Evolutionary conservation across 1,284 basidiomycete species (phyloP).

Genomic region (Ustilago tritici): DNA sequence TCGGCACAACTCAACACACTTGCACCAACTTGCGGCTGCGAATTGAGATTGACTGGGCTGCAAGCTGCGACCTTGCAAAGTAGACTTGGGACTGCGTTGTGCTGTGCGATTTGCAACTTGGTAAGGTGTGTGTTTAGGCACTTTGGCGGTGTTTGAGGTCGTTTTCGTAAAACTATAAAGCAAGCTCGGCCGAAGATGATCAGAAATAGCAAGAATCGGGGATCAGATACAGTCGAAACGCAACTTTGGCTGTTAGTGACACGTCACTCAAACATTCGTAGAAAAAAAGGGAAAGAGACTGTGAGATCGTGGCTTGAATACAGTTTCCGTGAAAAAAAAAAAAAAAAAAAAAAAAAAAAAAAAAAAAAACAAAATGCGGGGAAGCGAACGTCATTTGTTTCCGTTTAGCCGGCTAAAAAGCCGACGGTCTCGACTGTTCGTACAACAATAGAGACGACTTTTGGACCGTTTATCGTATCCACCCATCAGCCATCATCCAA

Average conservation of each 20-base stretch:
- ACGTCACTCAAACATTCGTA: background rate
- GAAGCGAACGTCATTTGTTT: constrained; percentile 1
- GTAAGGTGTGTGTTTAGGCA: background rate
- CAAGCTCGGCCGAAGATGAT: background rate
- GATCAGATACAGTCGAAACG: too few relatives aligned
- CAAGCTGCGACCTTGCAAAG: background rate
- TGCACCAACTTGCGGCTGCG: background rate
- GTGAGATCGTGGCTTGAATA: background rate
- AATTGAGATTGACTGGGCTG: background rate
- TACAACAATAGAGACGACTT: background rate
- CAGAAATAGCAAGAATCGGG: background rate
- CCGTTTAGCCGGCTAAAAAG: constrained; percentile 34
- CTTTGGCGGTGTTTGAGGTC: too few relatives aligned
- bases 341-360: background rate
- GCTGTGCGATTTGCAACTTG: background rate
- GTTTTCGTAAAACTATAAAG: background rate
- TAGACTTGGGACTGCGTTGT: background rate
- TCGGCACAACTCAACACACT: background rate
- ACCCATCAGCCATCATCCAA: background rate
- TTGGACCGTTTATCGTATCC: background rate
- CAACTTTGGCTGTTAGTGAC: background rate
- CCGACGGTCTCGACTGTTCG: constrained; percentile 13
- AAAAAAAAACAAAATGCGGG: constrained; percentile 5
- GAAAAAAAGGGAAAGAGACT: background rate
- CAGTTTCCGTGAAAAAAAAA: background rate